These are phyloP conservation scores for Globisporangium orthogonon DNA, from an alignment of 352 stramenopile genomes.

Conservation along the genomic window DNA sequence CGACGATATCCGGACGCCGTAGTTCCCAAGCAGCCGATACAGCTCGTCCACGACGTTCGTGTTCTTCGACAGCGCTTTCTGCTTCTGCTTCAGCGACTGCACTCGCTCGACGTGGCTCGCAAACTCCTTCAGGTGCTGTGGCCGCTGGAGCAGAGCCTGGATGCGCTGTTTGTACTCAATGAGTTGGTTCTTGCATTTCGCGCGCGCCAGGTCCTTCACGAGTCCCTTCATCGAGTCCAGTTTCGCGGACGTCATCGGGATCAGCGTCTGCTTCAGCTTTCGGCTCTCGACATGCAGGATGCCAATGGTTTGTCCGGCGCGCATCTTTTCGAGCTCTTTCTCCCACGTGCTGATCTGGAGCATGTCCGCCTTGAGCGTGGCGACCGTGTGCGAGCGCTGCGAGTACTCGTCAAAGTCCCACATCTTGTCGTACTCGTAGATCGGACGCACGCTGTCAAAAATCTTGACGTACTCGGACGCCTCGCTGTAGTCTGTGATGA, in stretches of 20 bases:
- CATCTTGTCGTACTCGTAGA: slow-evolving; percentile 88
- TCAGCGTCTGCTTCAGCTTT: slow-evolving; percentile 91
- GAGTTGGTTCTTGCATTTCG: slow-evolving; percentile 85
- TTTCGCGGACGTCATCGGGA: slow-evolving; percentile 90
- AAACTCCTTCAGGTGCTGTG: slow-evolving; percentile 91
- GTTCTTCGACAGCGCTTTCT: slow-evolving; percentile 79
- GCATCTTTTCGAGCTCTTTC: slow-evolving; percentile 93
- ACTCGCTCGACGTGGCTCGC: slow-evolving; percentile 81
- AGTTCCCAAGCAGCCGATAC: slow-evolving; percentile 88
- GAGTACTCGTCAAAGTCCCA: slow-evolving; percentile 90
- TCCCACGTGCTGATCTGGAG: slow-evolving; percentile 89
- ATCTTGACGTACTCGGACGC: slow-evolving; percentile 89
- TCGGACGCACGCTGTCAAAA: slow-evolving; percentile 90
- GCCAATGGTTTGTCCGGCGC: slow-evolving; percentile 86
- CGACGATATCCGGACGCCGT: slow-evolving; percentile 88
- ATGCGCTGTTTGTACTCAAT: slow-evolving; percentile 90
- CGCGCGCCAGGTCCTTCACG: slow-evolving; percentile 86
- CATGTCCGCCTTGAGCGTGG: slow-evolving; percentile 87
- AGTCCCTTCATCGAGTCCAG: slow-evolving; percentile 91
- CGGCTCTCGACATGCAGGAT: slow-evolving; percentile 91
- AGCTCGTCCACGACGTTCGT: slow-evolving; percentile 91
- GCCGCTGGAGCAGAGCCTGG: slow-evolving; percentile 72
- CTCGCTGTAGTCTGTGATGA: slow-evolving; percentile 82
- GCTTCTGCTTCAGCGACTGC: slow-evolving; percentile 63
- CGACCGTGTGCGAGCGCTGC: slow-evolving; percentile 76